A percentile compares a stretch with the other conserved stretches of the same genome.
phyloP scores from a whole-genome alignment of 257 asterid genomes.

The Buddleja alternifolia region DNA sequence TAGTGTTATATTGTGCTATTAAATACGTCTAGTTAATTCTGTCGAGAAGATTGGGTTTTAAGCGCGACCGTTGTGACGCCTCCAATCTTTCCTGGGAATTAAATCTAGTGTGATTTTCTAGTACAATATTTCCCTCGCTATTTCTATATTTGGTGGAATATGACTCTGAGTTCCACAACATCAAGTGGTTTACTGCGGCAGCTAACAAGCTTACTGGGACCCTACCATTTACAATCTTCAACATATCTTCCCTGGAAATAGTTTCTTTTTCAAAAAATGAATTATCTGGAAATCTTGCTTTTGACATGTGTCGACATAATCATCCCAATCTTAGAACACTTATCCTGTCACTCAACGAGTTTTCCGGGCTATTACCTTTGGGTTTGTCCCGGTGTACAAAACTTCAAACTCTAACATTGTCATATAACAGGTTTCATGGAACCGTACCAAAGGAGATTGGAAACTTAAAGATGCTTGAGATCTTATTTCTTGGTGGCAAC shows the following conservation, averaged over 20 bases:
- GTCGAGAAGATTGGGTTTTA: too few species aligned
- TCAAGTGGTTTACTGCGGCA: too few species aligned
- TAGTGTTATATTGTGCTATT: too few species aligned
- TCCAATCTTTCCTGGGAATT: too few species aligned
- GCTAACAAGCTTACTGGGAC: conserved; percentile 17
- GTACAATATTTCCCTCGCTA: too few species aligned
- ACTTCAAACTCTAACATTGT: conserved; percentile 10
- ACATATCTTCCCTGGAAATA: too few species aligned
- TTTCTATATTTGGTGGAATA: too few species aligned
- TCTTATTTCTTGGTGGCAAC: conserved; percentile 25
- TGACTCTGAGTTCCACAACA: too few species aligned
- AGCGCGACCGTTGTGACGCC: too few species aligned
- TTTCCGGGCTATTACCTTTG: conserved; percentile 20
- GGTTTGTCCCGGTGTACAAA: conserved; percentile 18
- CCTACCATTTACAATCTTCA: conserved; percentile 26
- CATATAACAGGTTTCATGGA: conserved; percentile 32
- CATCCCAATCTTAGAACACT: background rate
- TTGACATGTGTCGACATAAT: conserved; percentile 11
- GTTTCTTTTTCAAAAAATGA: too few species aligned
- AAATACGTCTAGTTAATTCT: too few species aligned
- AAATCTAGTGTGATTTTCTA: too few species aligned
- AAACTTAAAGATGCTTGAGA: conserved; percentile 25
- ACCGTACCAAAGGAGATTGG: conserved; percentile 27
- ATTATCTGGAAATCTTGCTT: conserved; percentile 23
- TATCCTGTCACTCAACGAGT: background rate